phyloP scores from a whole-genome alignment of 805 yeast species.

The Komagataella pseudopastoris region DNA sequence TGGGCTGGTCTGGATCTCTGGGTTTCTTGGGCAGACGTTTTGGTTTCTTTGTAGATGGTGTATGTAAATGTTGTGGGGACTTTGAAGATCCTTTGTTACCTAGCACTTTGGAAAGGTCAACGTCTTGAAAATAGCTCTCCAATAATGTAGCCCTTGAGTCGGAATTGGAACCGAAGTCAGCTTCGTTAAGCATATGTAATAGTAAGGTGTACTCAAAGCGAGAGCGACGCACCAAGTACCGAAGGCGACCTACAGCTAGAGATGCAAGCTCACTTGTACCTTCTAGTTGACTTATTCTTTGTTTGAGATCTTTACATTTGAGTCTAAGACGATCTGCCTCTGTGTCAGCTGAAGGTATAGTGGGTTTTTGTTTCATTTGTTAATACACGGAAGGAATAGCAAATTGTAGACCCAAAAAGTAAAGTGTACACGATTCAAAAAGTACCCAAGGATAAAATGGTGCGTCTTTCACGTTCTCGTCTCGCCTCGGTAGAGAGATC shows the following conservation, averaged over 20 bases:
- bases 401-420: no score
- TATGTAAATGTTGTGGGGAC: conserved; percentile 1
- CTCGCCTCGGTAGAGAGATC: no score
- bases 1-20: conserved; percentile 79
- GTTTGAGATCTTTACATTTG: conserved; percentile 61
- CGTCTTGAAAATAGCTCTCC: conserved; percentile 13
- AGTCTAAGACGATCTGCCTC: conserved; percentile 32
- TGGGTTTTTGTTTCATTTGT: background rate
- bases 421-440: background rate
- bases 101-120: conserved; percentile 7
- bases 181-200: conserved; percentile 63
- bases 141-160: conserved; percentile 8
- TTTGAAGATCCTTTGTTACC: conserved; percentile 7
- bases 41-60: conserved; percentile 16
- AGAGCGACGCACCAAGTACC: conserved; percentile 60
- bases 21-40: conserved; percentile 21
- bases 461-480: no score
- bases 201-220: conserved; percentile 75
- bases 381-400: background rate
- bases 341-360: background rate
- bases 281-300: conserved; percentile 59
- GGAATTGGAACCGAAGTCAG: conserved; percentile 14
- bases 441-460: no score
- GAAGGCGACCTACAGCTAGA: conserved; percentile 64
- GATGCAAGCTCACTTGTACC: conserved; percentile 66